Percentiles rank a stretch among this genome's conserved stretches.
These are phyloP conservation scores for Vanderwaltozyma verrucispora DNA, from an alignment of 805 yeast genomes.

Conservation along the genomic window DNA sequence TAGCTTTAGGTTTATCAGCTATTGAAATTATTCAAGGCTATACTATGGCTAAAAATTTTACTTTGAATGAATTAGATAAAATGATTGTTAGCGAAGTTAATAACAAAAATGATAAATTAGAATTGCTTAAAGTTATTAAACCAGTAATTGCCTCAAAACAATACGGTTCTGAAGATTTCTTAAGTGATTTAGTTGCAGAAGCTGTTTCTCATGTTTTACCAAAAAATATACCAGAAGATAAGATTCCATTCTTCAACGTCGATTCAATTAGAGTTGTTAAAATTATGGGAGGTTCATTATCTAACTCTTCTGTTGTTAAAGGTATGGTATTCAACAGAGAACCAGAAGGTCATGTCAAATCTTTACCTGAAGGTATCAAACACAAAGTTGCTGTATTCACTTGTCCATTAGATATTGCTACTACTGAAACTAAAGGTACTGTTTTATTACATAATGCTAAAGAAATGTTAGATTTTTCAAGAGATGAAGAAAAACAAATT, in stretches of 20 bases:
- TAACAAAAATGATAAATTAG: constrained; percentile 41
- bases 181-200: constrained; percentile 70
- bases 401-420: constrained; percentile 87
- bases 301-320: constrained; percentile 67
- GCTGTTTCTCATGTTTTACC: constrained; percentile 77
- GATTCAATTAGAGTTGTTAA: constrained; percentile 93
- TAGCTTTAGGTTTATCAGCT: constrained; percentile 78
- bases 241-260: constrained; percentile 53
- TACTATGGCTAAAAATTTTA: constrained; percentile 73
- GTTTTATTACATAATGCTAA: constrained; percentile 91
- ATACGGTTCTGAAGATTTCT: constrained; percentile 73
- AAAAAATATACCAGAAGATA: constrained; percentile 8
- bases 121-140: constrained; percentile 61
- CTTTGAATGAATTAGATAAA: constrained; percentile 55
- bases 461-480: constrained; percentile 92
- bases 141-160: constrained; percentile 93
- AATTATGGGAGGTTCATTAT: constrained; percentile 83
- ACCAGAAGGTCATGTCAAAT: constrained; percentile 86
- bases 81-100: constrained; percentile 44
- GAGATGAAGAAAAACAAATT: constrained; percentile 92
- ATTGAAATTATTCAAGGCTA: constrained; percentile 91
- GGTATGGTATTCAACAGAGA: constrained; percentile 98
- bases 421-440: constrained; percentile 98
- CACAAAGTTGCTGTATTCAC: constrained; percentile 89
- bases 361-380: constrained; percentile 36